Base-by-base conservation (phyloP, 768 basidiomycete genomes). In the Coprinopsis cinerea region DNA sequence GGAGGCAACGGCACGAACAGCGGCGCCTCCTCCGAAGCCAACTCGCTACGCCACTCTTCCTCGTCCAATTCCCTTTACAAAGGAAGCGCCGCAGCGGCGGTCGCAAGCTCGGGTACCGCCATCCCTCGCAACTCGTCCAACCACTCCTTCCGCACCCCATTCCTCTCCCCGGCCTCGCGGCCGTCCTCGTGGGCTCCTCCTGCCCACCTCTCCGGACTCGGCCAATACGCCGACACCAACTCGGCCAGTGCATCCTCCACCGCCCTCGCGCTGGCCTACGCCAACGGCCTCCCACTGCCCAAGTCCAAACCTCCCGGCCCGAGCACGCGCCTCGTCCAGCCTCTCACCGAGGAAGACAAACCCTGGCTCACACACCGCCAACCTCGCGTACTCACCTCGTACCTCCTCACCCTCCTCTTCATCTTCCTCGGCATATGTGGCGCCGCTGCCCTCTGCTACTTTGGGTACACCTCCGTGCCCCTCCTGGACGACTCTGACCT, bases 161-260 rank as follows among this genome's bases (percentile, higher is more conserved):
- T 86, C 67, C 77, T 86, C 47, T 77, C 82, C 2, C 86, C 85
- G 0, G 75, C 83, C 1, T 83, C 81, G 0, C 74, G 85, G n/a
- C 83, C 83, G 0, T 66, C 75, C 3, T 79, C 76, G 1, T 86
- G 84, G 85, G 69, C 77, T 0, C 83, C 84, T 7, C 80, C 82
- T 1, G 59, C 73, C 0, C 72, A 74, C 55, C 57, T 56, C 53
- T 24, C 52, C 53, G 57, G 63, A 53, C 55, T 54, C 22, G 59
- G 35, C 7, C 44, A 50, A 44, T n/a, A 34, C 42, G 43, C 41
- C 26, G 35, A 35, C n/a, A 51, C 36, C 41, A n/a, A 54, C 63
- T 44, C 36, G 9, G 37, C 64, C 57, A 35, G 63, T 57, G 11
- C 61, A 20, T 63, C 68, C 27, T 63, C 64, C 17, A 59, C 59